Percentiles rank a stretch among this genome's conserved stretches.
These are phyloP conservation scores for Penicillium soppii DNA, from an alignment of 495 filamentous ascomycete species.

Conservation along the genomic window DNA sequence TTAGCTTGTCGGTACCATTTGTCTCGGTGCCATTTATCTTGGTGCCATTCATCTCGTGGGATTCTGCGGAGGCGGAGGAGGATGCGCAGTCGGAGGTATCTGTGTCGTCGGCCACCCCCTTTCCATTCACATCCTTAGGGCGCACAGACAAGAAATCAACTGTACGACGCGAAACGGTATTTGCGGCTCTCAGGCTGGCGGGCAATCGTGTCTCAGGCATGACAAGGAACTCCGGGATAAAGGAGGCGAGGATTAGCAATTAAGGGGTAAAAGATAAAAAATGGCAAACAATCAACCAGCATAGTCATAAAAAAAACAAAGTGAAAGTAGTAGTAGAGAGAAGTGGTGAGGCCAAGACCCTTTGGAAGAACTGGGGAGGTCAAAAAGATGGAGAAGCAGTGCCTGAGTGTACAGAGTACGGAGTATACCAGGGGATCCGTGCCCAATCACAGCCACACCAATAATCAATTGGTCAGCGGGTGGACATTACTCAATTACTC, in stretches of 20 bases:
- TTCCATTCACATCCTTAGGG: slow-evolving; percentile 7
- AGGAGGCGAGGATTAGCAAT: slow-evolving; percentile 3
- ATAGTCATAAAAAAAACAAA: neutral
- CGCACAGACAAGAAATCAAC: neutral
- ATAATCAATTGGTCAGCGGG: slow-evolving; percentile 9
- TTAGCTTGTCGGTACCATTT: slow-evolving; percentile 15
- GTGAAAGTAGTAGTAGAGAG: neutral
- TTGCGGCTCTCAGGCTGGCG: neutral
- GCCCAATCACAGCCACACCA: slow-evolving; percentile 5
- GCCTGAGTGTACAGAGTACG: slow-evolving; percentile 5
- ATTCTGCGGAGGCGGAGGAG: slow-evolving; percentile 26
- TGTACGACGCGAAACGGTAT: neutral
- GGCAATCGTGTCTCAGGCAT: slow-evolving; percentile 7
- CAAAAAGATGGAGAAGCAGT: slow-evolving; percentile 1
- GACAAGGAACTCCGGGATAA: neutral
- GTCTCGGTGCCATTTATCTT: too few relatives aligned
- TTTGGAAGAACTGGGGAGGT: neutral
- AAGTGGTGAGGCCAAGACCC: too few relatives aligned
- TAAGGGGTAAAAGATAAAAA: neutral
- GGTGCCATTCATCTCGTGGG: slow-evolving; percentile 15
- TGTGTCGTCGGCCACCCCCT: slow-evolving; percentile 17
- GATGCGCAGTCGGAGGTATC: slow-evolving; percentile 20
- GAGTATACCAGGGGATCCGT: neutral
- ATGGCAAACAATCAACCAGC: neutral
- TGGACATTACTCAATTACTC: too few relatives aligned